phyloP scores from a whole-genome alignment of 805 yeast genomes.

The Wickerhamiella qilinensis region DNA sequence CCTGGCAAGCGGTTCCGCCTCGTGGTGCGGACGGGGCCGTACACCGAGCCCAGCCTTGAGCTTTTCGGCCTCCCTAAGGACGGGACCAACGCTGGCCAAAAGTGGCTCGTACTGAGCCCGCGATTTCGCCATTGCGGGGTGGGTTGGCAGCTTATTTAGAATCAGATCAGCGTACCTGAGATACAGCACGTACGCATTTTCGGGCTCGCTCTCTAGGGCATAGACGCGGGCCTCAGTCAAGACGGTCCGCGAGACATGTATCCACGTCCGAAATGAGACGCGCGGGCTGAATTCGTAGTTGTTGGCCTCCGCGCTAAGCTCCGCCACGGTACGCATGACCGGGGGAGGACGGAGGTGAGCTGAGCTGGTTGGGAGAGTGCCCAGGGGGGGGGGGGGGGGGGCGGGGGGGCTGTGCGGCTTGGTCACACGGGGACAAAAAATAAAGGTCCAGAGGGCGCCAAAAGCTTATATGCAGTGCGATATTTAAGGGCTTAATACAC shows the following conservation, averaged over 20 bases:
- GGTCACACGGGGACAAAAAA: no score
- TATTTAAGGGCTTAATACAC: no score
- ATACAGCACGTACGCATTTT: conserved; percentile 40
- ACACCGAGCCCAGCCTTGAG: conserved; percentile 13
- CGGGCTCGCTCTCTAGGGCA: conserved; percentile 27
- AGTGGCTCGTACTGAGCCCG: conserved; percentile 5
- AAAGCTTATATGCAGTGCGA: no score
- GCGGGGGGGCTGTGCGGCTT: no score
- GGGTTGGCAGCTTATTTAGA: conserved; percentile 30
- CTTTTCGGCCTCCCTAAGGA: conserved; percentile 16
- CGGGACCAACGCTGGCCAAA: conserved; percentile 11
- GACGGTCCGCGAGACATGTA: conserved; percentile 35
- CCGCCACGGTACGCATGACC: conserved; percentile 11
- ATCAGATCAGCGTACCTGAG: conserved; percentile 43
- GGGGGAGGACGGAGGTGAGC: not conserved
- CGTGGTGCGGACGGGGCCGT: conserved; percentile 1
- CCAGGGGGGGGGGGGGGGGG: not conserved
- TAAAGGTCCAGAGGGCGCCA: no score
- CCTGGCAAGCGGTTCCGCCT: not conserved
- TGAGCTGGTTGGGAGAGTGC: not conserved
- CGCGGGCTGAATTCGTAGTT: conserved; percentile 36
- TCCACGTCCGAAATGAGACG: conserved; percentile 37
- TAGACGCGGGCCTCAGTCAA: conserved; percentile 28
- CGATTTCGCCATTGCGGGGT: conserved; percentile 27
- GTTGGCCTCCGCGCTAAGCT: conserved; percentile 32